These are phyloP conservation scores for Plasmodium gonderi DNA, from an alignment of 169 alveolate species.

Conservation along the genomic window DNA sequence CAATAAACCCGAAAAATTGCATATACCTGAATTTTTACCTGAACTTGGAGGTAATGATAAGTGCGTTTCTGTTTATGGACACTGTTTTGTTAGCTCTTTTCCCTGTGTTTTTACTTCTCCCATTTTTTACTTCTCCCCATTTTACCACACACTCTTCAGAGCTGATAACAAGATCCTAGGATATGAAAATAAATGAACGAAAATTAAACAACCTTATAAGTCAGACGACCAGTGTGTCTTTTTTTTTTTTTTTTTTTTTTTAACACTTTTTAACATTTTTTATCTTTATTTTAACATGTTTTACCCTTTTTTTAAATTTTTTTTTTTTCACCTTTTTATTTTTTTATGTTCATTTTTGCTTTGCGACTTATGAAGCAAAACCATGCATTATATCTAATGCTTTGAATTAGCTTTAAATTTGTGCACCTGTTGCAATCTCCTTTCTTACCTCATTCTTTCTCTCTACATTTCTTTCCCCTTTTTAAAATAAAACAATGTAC, in stretches of 20 bases:
- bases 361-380: not conserved
- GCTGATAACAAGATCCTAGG: not conserved
- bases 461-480: not conserved
- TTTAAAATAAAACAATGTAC: no score
- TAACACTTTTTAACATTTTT: no score
- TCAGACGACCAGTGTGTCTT: not conserved
- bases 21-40: slow-evolving; percentile 58
- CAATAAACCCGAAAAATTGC: slow-evolving; percentile 66
- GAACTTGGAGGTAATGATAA: slow-evolving; percentile 61
- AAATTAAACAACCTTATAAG: not conserved
- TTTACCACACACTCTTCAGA: no score
- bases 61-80: no score
- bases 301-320: not conserved
- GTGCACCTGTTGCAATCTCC: not conserved
- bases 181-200: not conserved
- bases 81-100: no score
- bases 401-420: not conserved
- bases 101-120: not conserved
- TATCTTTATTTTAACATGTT: no score
- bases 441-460: not conserved
- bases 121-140: not conserved
- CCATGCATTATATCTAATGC: not conserved
- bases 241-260: not conserved
- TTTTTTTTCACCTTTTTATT: not conserved
- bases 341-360: not conserved